phyloP scores from a whole-genome alignment of 129 eudicot species.

The Pseudognaphalium luteoalbum region DNA sequence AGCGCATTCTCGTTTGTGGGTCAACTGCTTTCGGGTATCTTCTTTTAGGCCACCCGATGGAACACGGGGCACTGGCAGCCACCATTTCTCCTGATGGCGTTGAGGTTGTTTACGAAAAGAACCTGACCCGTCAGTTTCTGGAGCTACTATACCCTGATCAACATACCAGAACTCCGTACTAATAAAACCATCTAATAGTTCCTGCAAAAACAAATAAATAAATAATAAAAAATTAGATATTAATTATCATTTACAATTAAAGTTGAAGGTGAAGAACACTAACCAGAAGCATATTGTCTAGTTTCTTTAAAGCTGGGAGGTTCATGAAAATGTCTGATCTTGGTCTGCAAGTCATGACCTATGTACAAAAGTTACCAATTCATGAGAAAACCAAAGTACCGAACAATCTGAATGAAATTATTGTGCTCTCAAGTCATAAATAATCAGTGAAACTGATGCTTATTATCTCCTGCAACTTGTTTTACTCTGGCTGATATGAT shows the following conservation, averaged over 20 bases:
- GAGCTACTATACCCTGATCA: conserved; percentile 74
- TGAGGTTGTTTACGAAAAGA: conserved; percentile 71
- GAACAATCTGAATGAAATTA: too few species aligned
- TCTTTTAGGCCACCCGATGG: conserved; percentile 81
- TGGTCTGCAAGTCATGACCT: background rate
- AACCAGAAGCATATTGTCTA: conserved; percentile 91
- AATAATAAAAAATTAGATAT: background rate
- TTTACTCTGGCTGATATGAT: too few species aligned
- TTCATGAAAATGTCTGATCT: conserved; percentile 66
- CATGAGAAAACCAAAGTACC: too few species aligned
- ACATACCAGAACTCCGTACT: conserved; percentile 91
- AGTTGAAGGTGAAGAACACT: conserved; percentile 15
- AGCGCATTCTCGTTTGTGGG: conserved; percentile 73
- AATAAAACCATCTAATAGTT: conserved; percentile 71
- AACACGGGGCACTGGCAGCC: conserved; percentile 98
- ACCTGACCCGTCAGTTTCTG: conserved; percentile 66
- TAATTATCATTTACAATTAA: background rate
- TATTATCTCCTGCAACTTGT: too few species aligned
- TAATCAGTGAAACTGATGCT: too few species aligned
- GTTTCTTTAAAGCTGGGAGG: conserved; percentile 91
- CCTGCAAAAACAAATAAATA: conserved; percentile 60
- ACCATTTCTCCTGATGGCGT: conserved; percentile 93
- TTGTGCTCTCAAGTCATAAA: too few species aligned
- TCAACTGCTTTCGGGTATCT: conserved; percentile 58
- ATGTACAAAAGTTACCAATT: background rate